Conservation (phyloP, 1,284 basidiomycete species). For the Pholiota adiposa region DNA sequence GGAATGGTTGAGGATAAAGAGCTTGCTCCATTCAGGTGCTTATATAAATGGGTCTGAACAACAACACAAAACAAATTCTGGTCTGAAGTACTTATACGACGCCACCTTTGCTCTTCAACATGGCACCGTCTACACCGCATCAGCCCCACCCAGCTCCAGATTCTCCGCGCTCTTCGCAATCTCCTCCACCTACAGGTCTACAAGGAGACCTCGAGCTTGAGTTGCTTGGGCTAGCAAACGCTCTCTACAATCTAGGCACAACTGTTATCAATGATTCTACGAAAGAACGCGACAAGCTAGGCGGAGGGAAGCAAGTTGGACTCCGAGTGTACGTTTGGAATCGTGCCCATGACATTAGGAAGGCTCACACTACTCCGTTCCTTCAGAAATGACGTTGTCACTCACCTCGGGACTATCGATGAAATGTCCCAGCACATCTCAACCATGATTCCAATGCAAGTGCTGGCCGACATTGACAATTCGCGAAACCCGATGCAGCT, state of each 20-base stretch:
- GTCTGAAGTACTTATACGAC: neutral
- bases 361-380: slow-evolving; percentile 4
- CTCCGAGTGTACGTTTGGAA: slow-evolving; percentile 58
- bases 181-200: slow-evolving; percentile 64
- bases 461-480: slow-evolving; percentile 76
- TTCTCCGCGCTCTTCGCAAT: slow-evolving; percentile 72
- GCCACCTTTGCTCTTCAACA: neutral
- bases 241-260: slow-evolving; percentile 76
- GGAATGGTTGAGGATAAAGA: neutral
- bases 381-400: slow-evolving; percentile 73
- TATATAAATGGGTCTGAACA: neutral
- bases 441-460: slow-evolving; percentile 73
- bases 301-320: slow-evolving; percentile 71
- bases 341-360: neutral
- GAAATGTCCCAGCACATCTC: slow-evolving; percentile 60
- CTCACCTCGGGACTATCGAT: slow-evolving; percentile 65
- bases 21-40: neutral
- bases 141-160: slow-evolving; percentile 72
- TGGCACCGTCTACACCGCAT: slow-evolving; percentile 22
- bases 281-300: slow-evolving; percentile 72
- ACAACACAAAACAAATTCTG: neutral
- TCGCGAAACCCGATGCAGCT: slow-evolving; percentile 79
- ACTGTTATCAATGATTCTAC: slow-evolving; percentile 79
- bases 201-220: slow-evolving; percentile 81
- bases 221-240: slow-evolving; percentile 71